These are phyloP conservation scores for Alternaria arbusti DNA, from an alignment of 2,329 filamentous ascomycete genomes.

Conservation along the genomic window DNA sequence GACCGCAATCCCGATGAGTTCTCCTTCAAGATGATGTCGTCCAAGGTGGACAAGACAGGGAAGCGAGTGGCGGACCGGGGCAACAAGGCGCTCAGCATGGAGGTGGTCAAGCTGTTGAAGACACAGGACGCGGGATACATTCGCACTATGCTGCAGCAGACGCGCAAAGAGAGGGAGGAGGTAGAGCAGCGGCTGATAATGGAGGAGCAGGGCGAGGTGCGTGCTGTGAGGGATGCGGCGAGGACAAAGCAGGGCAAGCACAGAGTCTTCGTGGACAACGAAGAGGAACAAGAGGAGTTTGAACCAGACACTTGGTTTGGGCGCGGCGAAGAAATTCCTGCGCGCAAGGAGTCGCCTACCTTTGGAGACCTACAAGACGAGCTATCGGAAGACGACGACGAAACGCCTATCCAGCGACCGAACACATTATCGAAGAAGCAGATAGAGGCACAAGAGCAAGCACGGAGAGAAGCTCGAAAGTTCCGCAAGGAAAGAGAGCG, in stretches of 20 bases:
- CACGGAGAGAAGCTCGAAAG: slow-evolving; percentile 37
- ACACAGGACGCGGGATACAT: slow-evolving; percentile 70
- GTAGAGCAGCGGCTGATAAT: slow-evolving; percentile 50
- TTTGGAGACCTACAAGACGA: slow-evolving; percentile 35
- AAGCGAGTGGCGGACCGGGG: slow-evolving; percentile 53
- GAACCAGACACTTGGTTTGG: slow-evolving; percentile 51
- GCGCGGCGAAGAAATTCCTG: slow-evolving; percentile 33
- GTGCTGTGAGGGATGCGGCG: slow-evolving; percentile 46
- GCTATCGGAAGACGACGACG: slow-evolving; percentile 31
- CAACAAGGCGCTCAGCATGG: slow-evolving; percentile 56
- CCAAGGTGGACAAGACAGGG: slow-evolving; percentile 55
- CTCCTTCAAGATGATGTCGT: slow-evolving; percentile 67
- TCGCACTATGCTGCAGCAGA: slow-evolving; percentile 63
- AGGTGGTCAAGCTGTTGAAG: slow-evolving; percentile 69
- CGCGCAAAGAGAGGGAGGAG: slow-evolving; percentile 60
- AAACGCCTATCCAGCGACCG: slow-evolving; percentile 16
- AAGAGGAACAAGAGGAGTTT: slow-evolving; percentile 51
- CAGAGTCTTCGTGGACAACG: slow-evolving; percentile 51
- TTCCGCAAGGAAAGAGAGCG: slow-evolving; percentile 56
- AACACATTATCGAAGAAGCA: slow-evolving; percentile 42
- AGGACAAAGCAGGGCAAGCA: slow-evolving; percentile 34
- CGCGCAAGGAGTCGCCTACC: slow-evolving; percentile 16
- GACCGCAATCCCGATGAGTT: slow-evolving; percentile 72
- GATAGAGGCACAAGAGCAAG: slow-evolving; percentile 36
- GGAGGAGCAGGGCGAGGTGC: slow-evolving; percentile 49